Evolutionary conservation across 495 filamentous ascomycete genomes (phyloP).

Genomic region (Annulohypoxylon bovei): DNA sequence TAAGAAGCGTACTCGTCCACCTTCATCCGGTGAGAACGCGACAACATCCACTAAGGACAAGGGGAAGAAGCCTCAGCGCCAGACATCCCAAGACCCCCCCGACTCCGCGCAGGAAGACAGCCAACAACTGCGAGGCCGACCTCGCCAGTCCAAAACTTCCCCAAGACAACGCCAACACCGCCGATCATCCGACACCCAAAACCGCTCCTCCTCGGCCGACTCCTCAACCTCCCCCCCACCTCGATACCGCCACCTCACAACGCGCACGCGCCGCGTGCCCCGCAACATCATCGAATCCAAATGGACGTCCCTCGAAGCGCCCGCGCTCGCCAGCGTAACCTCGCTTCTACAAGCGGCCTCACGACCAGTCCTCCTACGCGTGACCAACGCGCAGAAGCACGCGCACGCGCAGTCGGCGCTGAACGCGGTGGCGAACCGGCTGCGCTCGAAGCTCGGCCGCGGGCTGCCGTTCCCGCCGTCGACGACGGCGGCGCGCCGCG

Average conservation of each 20-base stretch:
- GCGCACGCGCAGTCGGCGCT: constrained; percentile 51
- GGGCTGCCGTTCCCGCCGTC: constrained; percentile 58
- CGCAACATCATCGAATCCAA: constrained; percentile 56
- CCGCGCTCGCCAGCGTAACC: constrained; percentile 51
- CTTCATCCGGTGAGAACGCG: constrained; percentile 9
- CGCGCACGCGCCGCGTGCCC: constrained; percentile 53
- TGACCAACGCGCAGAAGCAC: constrained; percentile 49
- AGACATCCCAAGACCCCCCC: constrained; percentile 17
- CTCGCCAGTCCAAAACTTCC: constrained; percentile 12
- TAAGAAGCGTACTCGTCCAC: constrained; percentile 35
- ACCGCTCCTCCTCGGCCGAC: constrained; percentile 39
- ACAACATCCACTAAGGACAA: constrained; percentile 17
- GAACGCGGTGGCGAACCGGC: constrained; percentile 44
- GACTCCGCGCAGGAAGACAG: constrained; percentile 19
- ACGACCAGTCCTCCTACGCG: constrained; percentile 53
- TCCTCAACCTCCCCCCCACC: constrained; percentile 27
- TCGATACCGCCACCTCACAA: constrained; percentile 52
- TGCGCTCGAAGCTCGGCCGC: constrained; percentile 49
- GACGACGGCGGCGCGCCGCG: constrained; percentile 45
- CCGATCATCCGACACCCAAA: constrained; percentile 25
- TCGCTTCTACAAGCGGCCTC: constrained; percentile 50
- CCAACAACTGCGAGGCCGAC: constrained; percentile 1
- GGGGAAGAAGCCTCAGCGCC: constrained; percentile 8
- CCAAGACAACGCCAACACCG: constrained; percentile 10
- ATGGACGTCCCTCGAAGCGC: constrained; percentile 53